A percentile compares a stretch with the other conserved stretches of the same genome.
These are phyloP conservation scores for Sphagnum fallax DNA, from an alignment of 228 moss, liverwort and hornwort genomes.

Conservation along the genomic window DNA sequence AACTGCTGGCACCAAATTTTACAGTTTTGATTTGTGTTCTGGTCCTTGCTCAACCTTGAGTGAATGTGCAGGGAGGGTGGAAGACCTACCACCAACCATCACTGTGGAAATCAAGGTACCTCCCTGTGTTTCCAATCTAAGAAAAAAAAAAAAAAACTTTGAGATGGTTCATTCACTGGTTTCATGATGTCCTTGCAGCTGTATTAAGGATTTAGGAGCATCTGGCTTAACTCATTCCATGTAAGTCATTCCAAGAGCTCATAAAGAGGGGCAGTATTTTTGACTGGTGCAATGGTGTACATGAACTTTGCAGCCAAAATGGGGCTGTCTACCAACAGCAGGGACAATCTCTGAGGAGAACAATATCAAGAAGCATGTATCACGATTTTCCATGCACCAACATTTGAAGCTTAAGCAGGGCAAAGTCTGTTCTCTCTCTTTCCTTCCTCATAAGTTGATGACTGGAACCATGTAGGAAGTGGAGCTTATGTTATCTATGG, in stretches of 20 bases:
- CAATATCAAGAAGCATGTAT: conserved; percentile 35
- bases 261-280: neutral
- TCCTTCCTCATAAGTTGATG: neutral
- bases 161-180: too few relatives aligned
- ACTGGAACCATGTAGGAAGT: neutral
- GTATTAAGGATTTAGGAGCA: too few relatives aligned
- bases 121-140: too few relatives aligned
- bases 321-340: conserved; percentile 64
- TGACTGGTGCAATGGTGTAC: neutral
- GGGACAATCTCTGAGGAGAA: conserved; percentile 36
- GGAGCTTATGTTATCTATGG: neutral
- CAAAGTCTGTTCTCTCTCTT: conserved; percentile 38
- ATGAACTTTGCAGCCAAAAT: conserved; percentile 61
- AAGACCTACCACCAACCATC: conserved; percentile 44
- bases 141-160: too few relatives aligned
- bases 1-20: too few relatives aligned
- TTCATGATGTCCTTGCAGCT: too few relatives aligned
- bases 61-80: conserved; percentile 16
- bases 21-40: too few relatives aligned
- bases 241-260: too few relatives aligned
- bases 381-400: conserved; percentile 67
- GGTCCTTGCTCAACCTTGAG: too few relatives aligned
- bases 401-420: conserved; percentile 53
- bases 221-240: too few relatives aligned
- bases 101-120: conserved; percentile 81